phyloP scores from a whole-genome alignment of 768 basidiomycete genomes.

The Kwoniella pini region DNA sequence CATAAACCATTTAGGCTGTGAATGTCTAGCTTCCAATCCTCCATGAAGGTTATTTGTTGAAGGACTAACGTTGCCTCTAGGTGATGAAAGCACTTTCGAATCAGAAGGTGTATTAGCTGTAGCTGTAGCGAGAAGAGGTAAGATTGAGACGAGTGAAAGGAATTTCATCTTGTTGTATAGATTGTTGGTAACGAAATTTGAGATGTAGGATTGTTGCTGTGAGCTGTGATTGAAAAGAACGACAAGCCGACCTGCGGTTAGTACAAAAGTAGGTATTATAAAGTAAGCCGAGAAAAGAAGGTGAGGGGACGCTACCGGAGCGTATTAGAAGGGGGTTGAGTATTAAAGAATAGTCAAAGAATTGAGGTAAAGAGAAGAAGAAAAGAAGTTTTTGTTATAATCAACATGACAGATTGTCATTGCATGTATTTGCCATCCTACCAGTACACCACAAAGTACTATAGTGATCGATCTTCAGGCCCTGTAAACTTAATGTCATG shows the following conservation, averaged over 20 bases:
- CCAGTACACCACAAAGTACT: no score
- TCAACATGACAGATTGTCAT: no score
- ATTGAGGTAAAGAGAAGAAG: background rate
- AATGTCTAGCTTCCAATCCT: conserved; percentile 2
- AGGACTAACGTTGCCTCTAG: background rate
- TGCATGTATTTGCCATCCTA: no score
- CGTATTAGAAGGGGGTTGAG: background rate
- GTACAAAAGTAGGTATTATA: background rate
- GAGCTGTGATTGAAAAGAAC: background rate
- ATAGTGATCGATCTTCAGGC: no score
- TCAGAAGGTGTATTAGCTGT: background rate
- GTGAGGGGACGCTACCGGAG: conserved; percentile 1
- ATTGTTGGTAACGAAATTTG: background rate
- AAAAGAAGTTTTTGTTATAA: background rate
- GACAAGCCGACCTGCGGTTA: conserved; percentile 18
- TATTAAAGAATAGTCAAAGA: conserved; percentile 5
- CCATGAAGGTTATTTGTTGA: background rate
- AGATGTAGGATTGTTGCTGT: background rate
- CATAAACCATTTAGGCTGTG: conserved; percentile 13
- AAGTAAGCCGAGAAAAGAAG: background rate
- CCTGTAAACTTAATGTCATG: no score
- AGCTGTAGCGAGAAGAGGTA: conserved; percentile 13
- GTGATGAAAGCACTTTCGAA: background rate
- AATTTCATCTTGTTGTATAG: conserved; percentile 15
- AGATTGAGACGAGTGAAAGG: conserved; percentile 12